Percentiles rank a stretch among this genome's conserved stretches.
These are phyloP conservation scores for Priceomyces medius DNA, from an alignment of 805 yeast species.

Conservation along the genomic window DNA sequence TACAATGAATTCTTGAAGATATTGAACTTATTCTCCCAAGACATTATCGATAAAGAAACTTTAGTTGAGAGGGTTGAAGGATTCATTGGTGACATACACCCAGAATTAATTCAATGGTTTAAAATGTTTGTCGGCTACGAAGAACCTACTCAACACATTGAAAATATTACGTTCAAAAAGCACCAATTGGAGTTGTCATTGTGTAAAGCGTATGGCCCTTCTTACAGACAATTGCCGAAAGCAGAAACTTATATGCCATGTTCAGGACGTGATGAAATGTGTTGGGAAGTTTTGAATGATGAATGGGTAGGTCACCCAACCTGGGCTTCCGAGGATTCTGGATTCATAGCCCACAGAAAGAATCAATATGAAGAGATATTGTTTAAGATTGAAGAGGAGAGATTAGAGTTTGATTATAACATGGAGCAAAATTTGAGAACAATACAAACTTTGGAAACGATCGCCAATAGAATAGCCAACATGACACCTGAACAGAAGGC, in stretches of 20 bases:
- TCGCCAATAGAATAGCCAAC: conserved; percentile 88
- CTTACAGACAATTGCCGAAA: conserved; percentile 89
- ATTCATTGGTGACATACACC: conserved; percentile 73
- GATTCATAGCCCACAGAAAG: conserved; percentile 97
- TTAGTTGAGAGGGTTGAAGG: conserved; percentile 82
- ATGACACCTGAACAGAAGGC: conserved; percentile 92
- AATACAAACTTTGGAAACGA: conserved; percentile 91
- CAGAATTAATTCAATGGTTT: conserved; percentile 87
- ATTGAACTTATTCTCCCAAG: conserved; percentile 84
- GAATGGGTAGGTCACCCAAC: conserved; percentile 99
- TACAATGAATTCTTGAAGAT: conserved; percentile 91
- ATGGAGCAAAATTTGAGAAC: conserved; percentile 95
- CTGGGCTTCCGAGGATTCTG: conserved; percentile 99
- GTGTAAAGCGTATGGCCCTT: conserved; percentile 94
- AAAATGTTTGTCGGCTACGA: conserved; percentile 87
- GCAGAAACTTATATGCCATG: conserved; percentile 96
- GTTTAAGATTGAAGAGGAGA: conserved; percentile 93
- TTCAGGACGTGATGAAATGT: conserved; percentile 97
- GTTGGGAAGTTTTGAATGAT: conserved; percentile 97
- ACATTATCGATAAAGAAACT: conserved; percentile 78
- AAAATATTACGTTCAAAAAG: conserved; percentile 82
- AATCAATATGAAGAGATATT: conserved; percentile 96
- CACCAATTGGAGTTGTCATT: conserved; percentile 86
- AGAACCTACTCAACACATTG: conserved; percentile 81
- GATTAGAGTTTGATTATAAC: conserved; percentile 94